Evolutionary conservation across 2,329 filamentous ascomycete genomes (phyloP), one percentile per base, ranked within the genome.

Genomic region (Magnaporthiopsis rhizophila): DNA sequence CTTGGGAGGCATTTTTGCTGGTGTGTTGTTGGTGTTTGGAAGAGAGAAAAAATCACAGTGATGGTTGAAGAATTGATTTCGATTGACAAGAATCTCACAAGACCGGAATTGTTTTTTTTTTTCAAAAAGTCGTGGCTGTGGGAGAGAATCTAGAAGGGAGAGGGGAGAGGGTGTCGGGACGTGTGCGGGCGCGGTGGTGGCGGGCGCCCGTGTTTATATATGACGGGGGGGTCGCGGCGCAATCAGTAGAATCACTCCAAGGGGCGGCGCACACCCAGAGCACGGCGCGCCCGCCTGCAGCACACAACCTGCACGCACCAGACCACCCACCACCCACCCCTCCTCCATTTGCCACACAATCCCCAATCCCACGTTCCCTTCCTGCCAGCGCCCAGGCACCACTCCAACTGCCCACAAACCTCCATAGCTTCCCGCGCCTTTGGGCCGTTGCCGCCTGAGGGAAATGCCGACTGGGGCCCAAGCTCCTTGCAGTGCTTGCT

Each of bases 171-270:
- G 73, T 30, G 30, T 45, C 38, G 38, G 72, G 74, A 72, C 71
- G 74, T 70, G 75, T 74, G 75, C 75, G 73, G 74, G 74, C 78
- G 77, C 78, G 81, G 80, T 80, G 80, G 81, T 81, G 81, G 73
- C 77, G 80, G 76, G 78, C 78, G 78, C 74, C 76, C 74, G 76
- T 82, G 80, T 84, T 86, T 86, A 85, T 86, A 86, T 86, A 80
- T 72, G 74, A 73, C 72, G 80, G 79, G 78, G 80, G 81, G 77
- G 76, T 78, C 74, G 77, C 77, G 75, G 77, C 79, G 78, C 81
- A 84, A 84, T 84, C 81, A 84, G 80, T 83, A 81, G 69, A 71
- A 69, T 72, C 69, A 70, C 38, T 45, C 38, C 38, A 45, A 45
- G 38, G 38, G 38, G 38, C 38, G 38, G 38, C 38, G 36, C 36